Percentiles rank a stretch among this genome's conserved stretches.
phyloP scores from a whole-genome alignment of 2,329 filamentous ascomycete species.

The Atkinsonella texensis region DNA sequence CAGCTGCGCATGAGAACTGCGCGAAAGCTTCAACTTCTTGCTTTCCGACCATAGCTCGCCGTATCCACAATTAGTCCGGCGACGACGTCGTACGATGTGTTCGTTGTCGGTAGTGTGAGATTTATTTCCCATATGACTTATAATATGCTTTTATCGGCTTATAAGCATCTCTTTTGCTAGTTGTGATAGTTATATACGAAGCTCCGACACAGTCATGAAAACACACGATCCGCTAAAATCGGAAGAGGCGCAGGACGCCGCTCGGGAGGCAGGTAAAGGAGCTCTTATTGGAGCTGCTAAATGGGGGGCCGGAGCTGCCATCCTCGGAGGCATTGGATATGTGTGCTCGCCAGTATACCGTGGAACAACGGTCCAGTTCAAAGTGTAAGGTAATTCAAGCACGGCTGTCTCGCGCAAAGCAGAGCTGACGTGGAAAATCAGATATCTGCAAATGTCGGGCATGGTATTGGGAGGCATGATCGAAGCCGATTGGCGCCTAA shows the following conservation, averaged over 20 bases:
- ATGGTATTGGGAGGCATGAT: slow-evolving; percentile 73
- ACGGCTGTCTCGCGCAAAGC: neutral
- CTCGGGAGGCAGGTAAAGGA: slow-evolving; percentile 59
- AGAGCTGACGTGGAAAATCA: slow-evolving; percentile 20
- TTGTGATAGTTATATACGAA: neutral
- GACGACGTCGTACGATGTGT: neutral
- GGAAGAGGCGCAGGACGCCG: slow-evolving; percentile 56
- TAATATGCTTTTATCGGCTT: neutral
- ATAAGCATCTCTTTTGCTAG: neutral
- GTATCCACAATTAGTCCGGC: neutral
- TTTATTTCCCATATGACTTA: neutral
- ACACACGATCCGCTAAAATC: slow-evolving; percentile 46
- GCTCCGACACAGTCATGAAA: slow-evolving; percentile 23
- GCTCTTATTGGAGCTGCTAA: slow-evolving; percentile 55
- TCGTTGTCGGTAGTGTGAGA: neutral
- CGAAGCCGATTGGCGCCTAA: slow-evolving; percentile 58
- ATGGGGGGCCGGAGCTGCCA: slow-evolving; percentile 56
- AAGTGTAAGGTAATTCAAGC: slow-evolving; percentile 44
- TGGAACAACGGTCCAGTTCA: slow-evolving; percentile 62
- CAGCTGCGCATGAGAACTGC: neutral
- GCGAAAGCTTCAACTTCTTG: slow-evolving; percentile 1
- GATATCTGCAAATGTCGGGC: slow-evolving; percentile 73
- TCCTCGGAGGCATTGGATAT: slow-evolving; percentile 51
- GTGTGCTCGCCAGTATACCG: slow-evolving; percentile 60
- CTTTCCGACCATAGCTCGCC: neutral